These are phyloP conservation scores for Zygoascus sp. DNA, from an alignment of 1,139 yeast genomes.

Conservation along the genomic window DNA sequence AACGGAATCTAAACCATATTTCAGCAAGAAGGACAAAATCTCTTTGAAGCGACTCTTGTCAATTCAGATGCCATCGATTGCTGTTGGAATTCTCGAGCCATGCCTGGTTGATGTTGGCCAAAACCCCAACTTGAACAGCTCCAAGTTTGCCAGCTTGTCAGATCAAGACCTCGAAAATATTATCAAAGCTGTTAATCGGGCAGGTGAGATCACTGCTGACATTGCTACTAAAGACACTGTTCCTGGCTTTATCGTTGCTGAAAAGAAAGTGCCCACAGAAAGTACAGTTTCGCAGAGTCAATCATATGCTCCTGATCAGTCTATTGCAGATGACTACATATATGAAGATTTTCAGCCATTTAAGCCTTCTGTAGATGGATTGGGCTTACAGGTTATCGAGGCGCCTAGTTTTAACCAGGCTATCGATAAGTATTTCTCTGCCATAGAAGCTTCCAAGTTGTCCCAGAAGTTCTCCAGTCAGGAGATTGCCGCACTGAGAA, in stretches of 20 bases:
- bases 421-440: slow-evolving; percentile 77
- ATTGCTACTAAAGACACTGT: slow-evolving; percentile 34
- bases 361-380: slow-evolving; percentile 42
- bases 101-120: slow-evolving; percentile 46
- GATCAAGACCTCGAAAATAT: slow-evolving; percentile 31
- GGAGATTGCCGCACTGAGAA: slow-evolving; percentile 65
- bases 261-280: slow-evolving; percentile 35
- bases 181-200: slow-evolving; percentile 44
- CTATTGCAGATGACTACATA: slow-evolving; percentile 43
- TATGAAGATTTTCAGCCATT: slow-evolving; percentile 89
- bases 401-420: slow-evolving; percentile 68
- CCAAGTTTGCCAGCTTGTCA: slow-evolving; percentile 23
- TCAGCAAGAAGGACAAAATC: slow-evolving; percentile 48
- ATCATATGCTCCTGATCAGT: slow-evolving; percentile 21
- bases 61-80: slow-evolving; percentile 64
- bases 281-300: slow-evolving; percentile 25
- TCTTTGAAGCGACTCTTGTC: slow-evolving; percentile 66
- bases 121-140: slow-evolving; percentile 35
- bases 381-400: slow-evolving; percentile 24
- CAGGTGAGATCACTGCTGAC: slow-evolving; percentile 41
- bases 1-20: slow-evolving; percentile 6
- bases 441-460: slow-evolving; percentile 75
- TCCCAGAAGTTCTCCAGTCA: slow-evolving; percentile 70
- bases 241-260: slow-evolving; percentile 62
- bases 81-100: slow-evolving; percentile 71